Base-by-base conservation (phyloP, 2,329 filamentous ascomycete species). In the Trichoderma sp. region DNA sequence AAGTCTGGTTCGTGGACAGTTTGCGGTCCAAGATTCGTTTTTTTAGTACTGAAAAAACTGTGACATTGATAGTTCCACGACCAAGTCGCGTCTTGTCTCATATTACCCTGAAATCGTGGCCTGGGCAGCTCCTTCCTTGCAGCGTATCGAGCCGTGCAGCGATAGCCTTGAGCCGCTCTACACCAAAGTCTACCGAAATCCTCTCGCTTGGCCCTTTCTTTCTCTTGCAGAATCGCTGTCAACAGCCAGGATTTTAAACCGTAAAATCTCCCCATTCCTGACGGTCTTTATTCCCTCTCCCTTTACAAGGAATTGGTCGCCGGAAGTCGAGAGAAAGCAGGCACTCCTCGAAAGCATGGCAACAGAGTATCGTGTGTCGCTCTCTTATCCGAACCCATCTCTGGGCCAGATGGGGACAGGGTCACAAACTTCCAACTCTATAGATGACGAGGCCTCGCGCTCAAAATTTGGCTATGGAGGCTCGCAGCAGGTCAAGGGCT, bases 321-420 rank as follows among this genome's bases (percentile, higher is more conserved):
- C 24, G 19, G n/a, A 35, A 5, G 13, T 64, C 5, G 47, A 47
- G 27, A 57, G 7, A 21, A 57, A 47, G 5, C 35, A 43, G 13
- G 19, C 33, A 6, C 24, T 13, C 24, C 21, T 11, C 8, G n/a
- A 19, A 37, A 63, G 27, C 53, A 78, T 79, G 76, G 43, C 74
- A 33, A 71, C 72, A 65, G 73, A 76, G 52, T 75, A 76, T 47
- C 73, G 71, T 19, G 71, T 77, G 47, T 77, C 78, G 63, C 76
- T 79, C 55, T 74, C 75, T 47, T 80, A 80, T 68, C 77, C 76
- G 27, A 79, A 79, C 55, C 75, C 73, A 21, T 76, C 76, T 5
- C 71, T 78, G n/a, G 73, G 74, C 19, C 76, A 79, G 63, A 77
- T 79, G 72, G 73, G 72, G n/a, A 29, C 60, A 14, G 70, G 47